Percentiles rank a stretch among this genome's conserved stretches.
These are phyloP conservation scores for Globisporangium polare DNA, from an alignment of 352 stramenopile species.

Conservation along the genomic window DNA sequence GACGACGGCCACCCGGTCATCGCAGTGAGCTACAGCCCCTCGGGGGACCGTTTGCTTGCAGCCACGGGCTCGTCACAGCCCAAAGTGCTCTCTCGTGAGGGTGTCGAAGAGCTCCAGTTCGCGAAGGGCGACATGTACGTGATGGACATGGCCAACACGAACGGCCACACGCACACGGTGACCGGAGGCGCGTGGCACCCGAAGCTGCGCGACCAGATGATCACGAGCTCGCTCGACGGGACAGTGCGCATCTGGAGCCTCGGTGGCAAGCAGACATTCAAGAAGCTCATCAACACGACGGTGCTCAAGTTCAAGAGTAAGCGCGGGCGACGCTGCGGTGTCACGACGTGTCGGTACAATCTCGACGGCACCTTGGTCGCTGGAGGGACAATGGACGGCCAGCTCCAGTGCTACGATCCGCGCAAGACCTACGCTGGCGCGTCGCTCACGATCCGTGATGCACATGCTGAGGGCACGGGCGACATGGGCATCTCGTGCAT, in stretches of 20 bases:
- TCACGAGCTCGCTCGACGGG: slow-evolving; percentile 76
- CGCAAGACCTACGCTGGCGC: slow-evolving; percentile 66
- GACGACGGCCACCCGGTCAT: slow-evolving; percentile 79
- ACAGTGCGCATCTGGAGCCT: slow-evolving; percentile 77
- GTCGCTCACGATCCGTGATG: slow-evolving; percentile 55
- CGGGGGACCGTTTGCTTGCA: slow-evolving; percentile 65
- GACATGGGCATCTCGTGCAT: slow-evolving; percentile 72
- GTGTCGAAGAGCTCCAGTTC: slow-evolving; percentile 76
- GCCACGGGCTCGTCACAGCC: slow-evolving; percentile 71
- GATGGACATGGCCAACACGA: slow-evolving; percentile 82
- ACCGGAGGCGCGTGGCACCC: slow-evolving; percentile 75
- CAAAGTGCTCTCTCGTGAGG: slow-evolving; percentile 74
- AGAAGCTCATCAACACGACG: slow-evolving; percentile 78
- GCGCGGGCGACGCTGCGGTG: slow-evolving; percentile 59
- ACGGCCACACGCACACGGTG: slow-evolving; percentile 73
- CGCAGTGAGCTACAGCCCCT: slow-evolving; percentile 77
- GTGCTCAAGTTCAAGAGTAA: slow-evolving; percentile 85
- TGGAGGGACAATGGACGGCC: slow-evolving; percentile 72
- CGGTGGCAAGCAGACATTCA: slow-evolving; percentile 59
- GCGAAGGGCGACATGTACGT: slow-evolving; percentile 86
- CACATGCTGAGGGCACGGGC: slow-evolving; percentile 63
- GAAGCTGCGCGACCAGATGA: slow-evolving; percentile 61
- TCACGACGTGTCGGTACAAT: slow-evolving; percentile 73
- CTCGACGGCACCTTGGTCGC: slow-evolving; percentile 54
- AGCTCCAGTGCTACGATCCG: slow-evolving; percentile 74